A percentile compares a stretch with the other conserved stretches of the same genome.
Conservation (phyloP, 345 rosid species). For the Pugionium dolabratum region DNA sequence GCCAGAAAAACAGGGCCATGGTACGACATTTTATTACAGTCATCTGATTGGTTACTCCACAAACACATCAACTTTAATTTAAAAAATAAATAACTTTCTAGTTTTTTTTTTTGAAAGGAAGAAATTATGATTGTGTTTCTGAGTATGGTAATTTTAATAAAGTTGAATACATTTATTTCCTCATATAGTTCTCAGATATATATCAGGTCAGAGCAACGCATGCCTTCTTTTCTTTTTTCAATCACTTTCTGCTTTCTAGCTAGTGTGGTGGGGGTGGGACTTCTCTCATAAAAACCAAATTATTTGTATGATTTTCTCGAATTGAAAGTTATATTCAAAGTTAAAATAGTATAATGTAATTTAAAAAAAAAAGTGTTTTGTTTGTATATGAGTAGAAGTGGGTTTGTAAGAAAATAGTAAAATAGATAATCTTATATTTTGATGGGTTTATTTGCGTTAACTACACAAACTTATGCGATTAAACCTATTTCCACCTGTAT, state of each 20-base stretch:
- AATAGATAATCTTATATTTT: no score
- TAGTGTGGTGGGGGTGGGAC: conserved; percentile 9
- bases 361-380: no score
- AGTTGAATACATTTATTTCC: conserved; percentile 27
- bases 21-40: conserved; percentile 26
- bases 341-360: background rate
- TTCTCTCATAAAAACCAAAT: background rate
- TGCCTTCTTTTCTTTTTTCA: background rate
- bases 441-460: no score
- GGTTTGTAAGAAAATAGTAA: no score
- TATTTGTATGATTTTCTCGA: background rate
- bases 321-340: background rate
- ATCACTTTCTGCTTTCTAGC: conserved; percentile 12
- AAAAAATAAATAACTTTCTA: background rate
- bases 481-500: no score
- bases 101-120: conserved; percentile 1
- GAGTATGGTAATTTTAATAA: no score
- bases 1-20: conserved; percentile 23
- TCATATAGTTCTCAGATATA: conserved; percentile 16
- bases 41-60: conserved; percentile 29
- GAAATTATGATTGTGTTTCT: conserved; percentile 1
- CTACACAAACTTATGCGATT: no score
- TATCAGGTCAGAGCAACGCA: background rate
- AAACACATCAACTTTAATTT: conserved; percentile 35
- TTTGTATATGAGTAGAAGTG: no score